phyloP scores from a whole-genome alignment of 169 alveolate genomes.

The Plasmodium gallinaceum region DNA sequence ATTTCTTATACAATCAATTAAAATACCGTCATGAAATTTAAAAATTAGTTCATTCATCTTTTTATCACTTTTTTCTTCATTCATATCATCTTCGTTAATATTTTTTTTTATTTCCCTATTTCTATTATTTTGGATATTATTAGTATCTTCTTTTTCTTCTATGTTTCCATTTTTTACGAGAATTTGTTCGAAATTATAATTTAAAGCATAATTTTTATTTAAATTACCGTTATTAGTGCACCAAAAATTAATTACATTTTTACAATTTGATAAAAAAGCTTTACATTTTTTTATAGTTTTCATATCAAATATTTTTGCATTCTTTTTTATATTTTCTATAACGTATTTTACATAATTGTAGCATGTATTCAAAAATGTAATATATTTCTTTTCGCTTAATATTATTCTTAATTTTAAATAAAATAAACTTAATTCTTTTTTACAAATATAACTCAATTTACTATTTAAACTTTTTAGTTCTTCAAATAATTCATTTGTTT shows the following conservation, averaged over 20 bases:
- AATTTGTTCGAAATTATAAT: constrained; percentile 21
- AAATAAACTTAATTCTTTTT: constrained; percentile 36
- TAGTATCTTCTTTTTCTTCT: background rate
- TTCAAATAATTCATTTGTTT: constrained; percentile 49
- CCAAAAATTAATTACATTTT: constrained; percentile 45
- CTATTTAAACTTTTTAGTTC: constrained; percentile 27
- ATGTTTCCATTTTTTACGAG: background rate
- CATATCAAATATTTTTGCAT: constrained; percentile 52
- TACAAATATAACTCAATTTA: background rate
- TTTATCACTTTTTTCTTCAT: constrained; percentile 12
- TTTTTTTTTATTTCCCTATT: constrained; percentile 17
- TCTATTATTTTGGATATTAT: background rate
- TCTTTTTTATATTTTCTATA: constrained; percentile 23
- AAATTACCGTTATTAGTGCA: background rate
- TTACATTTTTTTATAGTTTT: constrained; percentile 16
- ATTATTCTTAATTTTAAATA: constrained; percentile 40
- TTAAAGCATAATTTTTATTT: constrained; percentile 26
- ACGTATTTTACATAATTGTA: constrained; percentile 21
- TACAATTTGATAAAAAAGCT: constrained; percentile 25
- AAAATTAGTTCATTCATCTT: constrained; percentile 80
- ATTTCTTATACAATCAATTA: constrained; percentile 95
- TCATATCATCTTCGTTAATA: background rate
- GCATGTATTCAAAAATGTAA: constrained; percentile 69
- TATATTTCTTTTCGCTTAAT: constrained; percentile 62
- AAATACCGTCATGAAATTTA: constrained; percentile 97